phyloP scores from a whole-genome alignment of 2,329 filamentous ascomycete species.

The Chaetomium sp. region DNA sequence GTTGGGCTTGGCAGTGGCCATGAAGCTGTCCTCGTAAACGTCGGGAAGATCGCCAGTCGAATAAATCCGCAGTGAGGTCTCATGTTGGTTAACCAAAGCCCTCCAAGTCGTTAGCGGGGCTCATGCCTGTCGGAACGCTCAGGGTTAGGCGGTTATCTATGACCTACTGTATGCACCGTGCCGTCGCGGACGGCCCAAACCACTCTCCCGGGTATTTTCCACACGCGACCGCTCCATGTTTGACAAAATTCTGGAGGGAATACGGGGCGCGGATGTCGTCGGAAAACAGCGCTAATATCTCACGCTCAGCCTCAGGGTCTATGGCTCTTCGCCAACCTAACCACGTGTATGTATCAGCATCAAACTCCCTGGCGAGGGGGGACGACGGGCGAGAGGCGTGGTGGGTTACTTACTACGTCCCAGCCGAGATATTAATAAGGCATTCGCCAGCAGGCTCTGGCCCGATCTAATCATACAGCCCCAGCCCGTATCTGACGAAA shows the following conservation, averaged over 20 bases:
- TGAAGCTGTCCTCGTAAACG: slow-evolving; percentile 85
- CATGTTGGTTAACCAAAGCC: slow-evolving; percentile 63
- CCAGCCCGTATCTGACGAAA: slow-evolving; percentile 93
- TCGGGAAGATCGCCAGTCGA: slow-evolving; percentile 85
- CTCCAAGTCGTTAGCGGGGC: slow-evolving; percentile 37
- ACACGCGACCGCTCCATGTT: slow-evolving; percentile 77
- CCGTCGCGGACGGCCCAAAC: slow-evolving; percentile 97
- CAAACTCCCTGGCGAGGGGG: background rate
- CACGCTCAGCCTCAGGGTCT: slow-evolving; percentile 54
- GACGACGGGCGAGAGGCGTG: background rate
- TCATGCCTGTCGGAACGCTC: background rate
- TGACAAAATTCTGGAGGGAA: slow-evolving; percentile 91
- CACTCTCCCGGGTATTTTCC: slow-evolving; percentile 95
- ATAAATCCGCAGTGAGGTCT: slow-evolving; percentile 69
- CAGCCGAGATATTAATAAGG: slow-evolving; percentile 63
- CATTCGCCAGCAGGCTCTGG: slow-evolving; percentile 86
- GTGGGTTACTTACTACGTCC: slow-evolving; percentile 60
- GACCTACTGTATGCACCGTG: slow-evolving; percentile 86
- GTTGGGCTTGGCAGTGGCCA: slow-evolving; percentile 65
- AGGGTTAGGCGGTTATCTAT: background rate
- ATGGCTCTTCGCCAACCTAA: slow-evolving; percentile 68
- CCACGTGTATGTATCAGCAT: background rate
- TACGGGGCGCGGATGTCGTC: slow-evolving; percentile 83
- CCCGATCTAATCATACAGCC: slow-evolving; percentile 98
- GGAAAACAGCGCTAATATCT: slow-evolving; percentile 74